A percentile compares a stretch with the other conserved stretches of the same genome.
Conservation (phyloP, 106 monocot genomes). For the Gastrodia elata region DNA sequence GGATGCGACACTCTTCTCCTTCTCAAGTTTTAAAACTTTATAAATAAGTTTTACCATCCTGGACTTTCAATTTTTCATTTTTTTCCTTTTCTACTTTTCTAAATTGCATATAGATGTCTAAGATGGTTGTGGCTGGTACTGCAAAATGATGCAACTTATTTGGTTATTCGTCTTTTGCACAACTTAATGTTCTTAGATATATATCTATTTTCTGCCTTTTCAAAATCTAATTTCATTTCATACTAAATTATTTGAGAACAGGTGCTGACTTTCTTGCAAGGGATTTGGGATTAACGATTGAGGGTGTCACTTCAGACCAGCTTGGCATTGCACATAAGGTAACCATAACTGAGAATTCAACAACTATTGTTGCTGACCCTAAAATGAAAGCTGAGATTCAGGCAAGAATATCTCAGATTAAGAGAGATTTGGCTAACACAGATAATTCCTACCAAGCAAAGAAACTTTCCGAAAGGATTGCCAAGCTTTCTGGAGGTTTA, state of each 20-base stretch:
- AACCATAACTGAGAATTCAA: constrained; percentile 72
- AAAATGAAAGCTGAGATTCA: constrained; percentile 75
- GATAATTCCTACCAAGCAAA: constrained; percentile 51
- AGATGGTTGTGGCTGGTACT: not conserved
- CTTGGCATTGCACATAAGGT: constrained; percentile 83
- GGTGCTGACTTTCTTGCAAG: constrained; percentile 94
- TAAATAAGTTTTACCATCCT: not conserved
- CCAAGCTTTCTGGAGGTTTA: constrained; percentile 85
- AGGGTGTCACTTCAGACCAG: constrained; percentile 77
- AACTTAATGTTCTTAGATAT: not conserved
- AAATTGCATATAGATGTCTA: not conserved
- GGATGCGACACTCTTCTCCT: not conserved
- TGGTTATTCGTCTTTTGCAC: not conserved
- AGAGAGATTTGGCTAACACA: constrained; percentile 71
- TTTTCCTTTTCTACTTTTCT: not conserved
- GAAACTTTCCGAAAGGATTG: constrained; percentile 86
- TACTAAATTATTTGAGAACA: constrained; percentile 20
- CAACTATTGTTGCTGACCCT: constrained; percentile 86
- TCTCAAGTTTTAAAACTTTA: not conserved
- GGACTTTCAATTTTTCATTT: not conserved
- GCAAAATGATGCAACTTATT: not conserved
- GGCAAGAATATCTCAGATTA: constrained; percentile 91
- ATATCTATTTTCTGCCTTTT: not conserved
- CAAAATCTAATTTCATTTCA: not conserved
- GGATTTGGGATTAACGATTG: constrained; percentile 72